Conservation (phyloP, 2,329 filamentous ascomycete genomes). For the Penicillium sp. region DNA sequence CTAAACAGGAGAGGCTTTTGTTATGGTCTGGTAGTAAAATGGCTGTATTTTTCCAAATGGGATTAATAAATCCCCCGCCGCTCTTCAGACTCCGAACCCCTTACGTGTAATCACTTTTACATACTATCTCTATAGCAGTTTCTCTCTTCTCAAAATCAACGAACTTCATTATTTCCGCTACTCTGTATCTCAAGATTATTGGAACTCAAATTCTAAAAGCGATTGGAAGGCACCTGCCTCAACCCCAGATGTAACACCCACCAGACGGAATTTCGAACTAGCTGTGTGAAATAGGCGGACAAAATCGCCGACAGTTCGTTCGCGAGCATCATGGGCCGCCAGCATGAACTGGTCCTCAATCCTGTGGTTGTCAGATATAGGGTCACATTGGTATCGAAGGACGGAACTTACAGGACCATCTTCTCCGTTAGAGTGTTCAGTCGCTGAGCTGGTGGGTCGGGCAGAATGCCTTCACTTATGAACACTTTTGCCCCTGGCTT, state of each 20-base stretch:
- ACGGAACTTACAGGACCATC: slow-evolving; percentile 4
- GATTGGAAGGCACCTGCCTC: not conserved
- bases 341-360: not conserved
- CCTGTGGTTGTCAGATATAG: not conserved
- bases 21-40: too few relatives aligned
- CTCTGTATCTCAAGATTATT: too few relatives aligned
- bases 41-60: too few relatives aligned
- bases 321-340: not conserved
- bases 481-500: slow-evolving; percentile 1
- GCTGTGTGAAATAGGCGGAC: not conserved
- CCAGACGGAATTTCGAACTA: not conserved
- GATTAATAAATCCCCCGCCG: too few relatives aligned
- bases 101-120: too few relatives aligned
- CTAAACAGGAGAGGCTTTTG: too few relatives aligned
- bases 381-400: not conserved
- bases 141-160: too few relatives aligned
- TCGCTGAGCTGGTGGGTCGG: not conserved
- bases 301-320: not conserved
- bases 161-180: too few relatives aligned
- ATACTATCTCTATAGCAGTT: too few relatives aligned
- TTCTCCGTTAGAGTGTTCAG: not conserved
- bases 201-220: not conserved
- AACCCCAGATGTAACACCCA: not conserved
- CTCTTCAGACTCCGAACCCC: too few relatives aligned
- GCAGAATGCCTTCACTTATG: not conserved